Evolutionary conservation across 164 flowering plant genomes (phyloP).

Genomic region (Stephania japonica): DNA sequence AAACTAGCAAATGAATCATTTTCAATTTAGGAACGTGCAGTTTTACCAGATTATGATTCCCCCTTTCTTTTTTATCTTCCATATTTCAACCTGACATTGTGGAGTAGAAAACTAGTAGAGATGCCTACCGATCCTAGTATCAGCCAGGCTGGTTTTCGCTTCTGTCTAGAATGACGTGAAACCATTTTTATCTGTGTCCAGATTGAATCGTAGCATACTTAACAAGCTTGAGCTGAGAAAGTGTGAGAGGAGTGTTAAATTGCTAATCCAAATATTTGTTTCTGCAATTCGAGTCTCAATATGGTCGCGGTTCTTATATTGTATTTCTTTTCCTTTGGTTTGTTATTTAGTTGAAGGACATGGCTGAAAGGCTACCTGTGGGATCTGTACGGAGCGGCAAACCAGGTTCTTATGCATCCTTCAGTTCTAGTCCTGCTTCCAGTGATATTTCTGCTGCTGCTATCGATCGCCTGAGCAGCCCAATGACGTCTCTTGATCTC

Average conservation of each 20-base stretch:
- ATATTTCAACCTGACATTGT: too few relatives aligned
- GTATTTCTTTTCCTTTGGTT: slow-evolving; percentile 5
- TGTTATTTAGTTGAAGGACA: slow-evolving; percentile 67
- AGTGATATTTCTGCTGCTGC: slow-evolving; percentile 38
- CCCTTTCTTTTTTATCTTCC: neutral
- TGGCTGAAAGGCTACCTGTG: slow-evolving; percentile 91
- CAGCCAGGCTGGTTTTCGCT: too few relatives aligned
- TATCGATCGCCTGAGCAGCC: slow-evolving; percentile 44
- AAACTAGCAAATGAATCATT: too few relatives aligned
- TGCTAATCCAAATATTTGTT: neutral
- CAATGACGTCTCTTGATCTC: slow-evolving; percentile 31
- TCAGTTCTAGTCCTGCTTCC: slow-evolving; percentile 40
- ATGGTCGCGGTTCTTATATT: neutral
- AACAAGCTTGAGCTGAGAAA: neutral
- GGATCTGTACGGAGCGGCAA: slow-evolving; percentile 62
- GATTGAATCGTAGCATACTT: neutral
- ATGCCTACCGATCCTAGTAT: too few relatives aligned
- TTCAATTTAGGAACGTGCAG: too few relatives aligned
- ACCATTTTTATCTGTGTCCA: neutral
- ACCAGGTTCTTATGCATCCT: slow-evolving; percentile 44
- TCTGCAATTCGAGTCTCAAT: neutral
- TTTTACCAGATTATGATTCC: neutral
- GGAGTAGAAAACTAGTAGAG: too few relatives aligned
- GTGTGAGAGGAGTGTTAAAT: neutral
- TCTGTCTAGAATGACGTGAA: neutral